Evolutionary conservation across 2,329 filamentous ascomycete species (phyloP).

Genomic region (Periglandula ipomoeae): DNA sequence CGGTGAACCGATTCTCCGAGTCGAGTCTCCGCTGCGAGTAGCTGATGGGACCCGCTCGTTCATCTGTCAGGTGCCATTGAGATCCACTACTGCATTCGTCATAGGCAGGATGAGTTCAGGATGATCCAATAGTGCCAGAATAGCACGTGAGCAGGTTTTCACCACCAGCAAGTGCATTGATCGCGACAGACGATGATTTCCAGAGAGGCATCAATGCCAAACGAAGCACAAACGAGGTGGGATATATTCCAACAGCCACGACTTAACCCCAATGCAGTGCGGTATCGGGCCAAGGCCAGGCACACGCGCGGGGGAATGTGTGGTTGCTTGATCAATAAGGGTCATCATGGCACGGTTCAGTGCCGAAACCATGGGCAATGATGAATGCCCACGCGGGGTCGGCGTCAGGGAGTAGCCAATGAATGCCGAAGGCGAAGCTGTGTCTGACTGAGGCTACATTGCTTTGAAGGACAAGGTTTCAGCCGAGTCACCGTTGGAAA

Average conservation of each 20-base stretch:
- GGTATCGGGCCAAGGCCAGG: conserved; percentile 1
- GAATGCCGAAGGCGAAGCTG: neutral
- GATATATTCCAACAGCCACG: neutral
- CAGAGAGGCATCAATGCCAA: too few relatives aligned
- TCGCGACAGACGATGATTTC: neutral
- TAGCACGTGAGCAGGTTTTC: neutral
- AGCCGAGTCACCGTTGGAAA: neutral
- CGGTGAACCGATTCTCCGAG: conserved; percentile 5
- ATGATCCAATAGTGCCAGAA: conserved; percentile 5
- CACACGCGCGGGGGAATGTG: neutral
- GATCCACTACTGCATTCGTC: conserved; percentile 10
- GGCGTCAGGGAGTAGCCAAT: neutral
- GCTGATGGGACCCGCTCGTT: conserved; percentile 4
- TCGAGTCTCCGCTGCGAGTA: neutral
- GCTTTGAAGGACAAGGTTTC: conserved; percentile 4
- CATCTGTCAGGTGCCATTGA: conserved; percentile 11
- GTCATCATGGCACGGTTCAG: too few relatives aligned
- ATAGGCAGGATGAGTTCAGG: conserved; percentile 6
- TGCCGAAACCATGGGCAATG: neutral
- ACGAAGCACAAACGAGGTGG: neutral
- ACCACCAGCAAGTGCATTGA: neutral
- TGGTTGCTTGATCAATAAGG: neutral
- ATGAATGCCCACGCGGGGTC: neutral
- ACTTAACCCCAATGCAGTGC: neutral
- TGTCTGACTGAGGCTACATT: neutral